A percentile compares a stretch with the other conserved stretches of the same genome.
These are phyloP conservation scores for Medicago ruthenica DNA, from an alignment of 306 rosid species.

Conservation along the genomic window DNA sequence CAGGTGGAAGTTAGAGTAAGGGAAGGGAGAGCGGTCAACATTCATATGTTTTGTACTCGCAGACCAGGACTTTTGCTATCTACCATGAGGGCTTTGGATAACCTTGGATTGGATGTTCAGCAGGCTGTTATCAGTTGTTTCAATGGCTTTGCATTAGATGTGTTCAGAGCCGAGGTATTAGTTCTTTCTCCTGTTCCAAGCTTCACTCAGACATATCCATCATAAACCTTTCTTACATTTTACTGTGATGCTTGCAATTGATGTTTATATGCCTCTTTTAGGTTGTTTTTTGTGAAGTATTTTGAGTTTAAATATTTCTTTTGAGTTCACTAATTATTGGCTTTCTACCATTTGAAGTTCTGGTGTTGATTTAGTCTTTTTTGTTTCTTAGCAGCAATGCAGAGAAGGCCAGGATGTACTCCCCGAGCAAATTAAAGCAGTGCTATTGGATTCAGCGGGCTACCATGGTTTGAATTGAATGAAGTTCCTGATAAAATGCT, in stretches of 20 bases:
- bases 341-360: conserved; percentile 3
- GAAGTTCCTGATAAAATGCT: conserved; percentile 31
- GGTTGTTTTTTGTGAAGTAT: conserved; percentile 7
- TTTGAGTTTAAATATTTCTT: not conserved
- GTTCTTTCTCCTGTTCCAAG: conserved; percentile 31
- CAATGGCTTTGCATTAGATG: conserved; percentile 94
- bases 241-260: conserved; percentile 24
- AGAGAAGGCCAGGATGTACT: conserved; percentile 81
- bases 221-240: not conserved
- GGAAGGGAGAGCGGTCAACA: conserved; percentile 95
- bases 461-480: conserved; percentile 66
- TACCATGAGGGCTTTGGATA: conserved; percentile 87
- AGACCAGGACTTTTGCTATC: conserved; percentile 93
- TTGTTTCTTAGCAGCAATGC: conserved; percentile 73
- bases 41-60: conserved; percentile 95
- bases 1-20: conserved; percentile 89
- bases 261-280: conserved; percentile 23
- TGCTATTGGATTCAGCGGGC: conserved; percentile 82
- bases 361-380: conserved; percentile 34
- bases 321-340: not conserved
- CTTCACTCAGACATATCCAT: conserved; percentile 9
- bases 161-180: conserved; percentile 92
- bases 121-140: conserved; percentile 99
- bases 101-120: conserved; percentile 92
- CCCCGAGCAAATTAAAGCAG: conserved; percentile 89